A percentile compares a stretch with the other conserved stretches of the same genome.
phyloP scores from a whole-genome alignment of 139 green algal genomes.

The Desmodesmus armatus region DNA sequence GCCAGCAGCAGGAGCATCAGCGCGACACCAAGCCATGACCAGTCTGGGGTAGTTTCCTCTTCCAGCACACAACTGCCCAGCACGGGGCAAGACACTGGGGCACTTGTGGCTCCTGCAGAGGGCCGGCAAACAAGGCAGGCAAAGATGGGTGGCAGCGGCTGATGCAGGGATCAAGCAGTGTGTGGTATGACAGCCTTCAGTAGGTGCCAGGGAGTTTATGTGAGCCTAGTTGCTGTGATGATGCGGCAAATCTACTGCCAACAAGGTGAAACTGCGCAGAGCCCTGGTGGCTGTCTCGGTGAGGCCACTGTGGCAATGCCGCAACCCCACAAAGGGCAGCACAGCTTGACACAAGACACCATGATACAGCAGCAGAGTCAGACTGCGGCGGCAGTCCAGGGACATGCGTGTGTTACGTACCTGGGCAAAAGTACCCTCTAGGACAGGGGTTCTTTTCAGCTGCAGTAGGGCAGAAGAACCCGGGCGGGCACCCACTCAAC shows the following conservation, averaged over 20 bases:
- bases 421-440: slow-evolving; percentile 1
- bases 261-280: no score
- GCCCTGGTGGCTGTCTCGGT: no score
- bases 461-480: not conserved
- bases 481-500: not conserved
- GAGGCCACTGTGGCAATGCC: not conserved
- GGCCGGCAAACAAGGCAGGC: not conserved
- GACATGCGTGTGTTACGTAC: not conserved
- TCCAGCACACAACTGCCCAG: not conserved
- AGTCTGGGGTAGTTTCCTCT: not conserved
- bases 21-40: not conserved
- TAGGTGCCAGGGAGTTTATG: not conserved
- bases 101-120: not conserved
- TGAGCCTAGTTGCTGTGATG: not conserved
- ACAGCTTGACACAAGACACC: not conserved
- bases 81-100: not conserved
- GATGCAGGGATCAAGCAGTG: not conserved
- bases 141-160: not conserved
- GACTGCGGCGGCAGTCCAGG: not conserved
- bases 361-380: not conserved
- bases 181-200: not conserved
- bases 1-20: slow-evolving; percentile 19
- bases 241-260: not conserved
- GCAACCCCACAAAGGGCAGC: no score
- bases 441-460: not conserved